Percentiles rank a stretch among this genome's conserved stretches.
Conservation (phyloP, 2,329 filamentous ascomycete species). For the Amylocarpus encephaloides region DNA sequence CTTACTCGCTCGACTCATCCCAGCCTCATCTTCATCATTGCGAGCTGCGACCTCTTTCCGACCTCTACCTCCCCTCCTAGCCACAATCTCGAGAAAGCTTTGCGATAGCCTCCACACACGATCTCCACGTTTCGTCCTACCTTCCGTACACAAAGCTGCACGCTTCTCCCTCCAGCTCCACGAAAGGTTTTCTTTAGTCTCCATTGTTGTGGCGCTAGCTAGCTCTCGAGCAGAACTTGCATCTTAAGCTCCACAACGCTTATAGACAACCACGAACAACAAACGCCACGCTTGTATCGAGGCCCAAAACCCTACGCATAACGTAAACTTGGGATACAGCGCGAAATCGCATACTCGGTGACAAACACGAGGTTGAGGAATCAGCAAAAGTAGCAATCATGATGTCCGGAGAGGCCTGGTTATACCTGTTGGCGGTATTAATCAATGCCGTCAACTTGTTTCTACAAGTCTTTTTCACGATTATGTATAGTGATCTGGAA, state of each 20-base stretch:
- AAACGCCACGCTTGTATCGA: background rate
- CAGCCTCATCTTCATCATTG: conserved; percentile 25
- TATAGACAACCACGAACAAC: background rate
- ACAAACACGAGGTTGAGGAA: background rate
- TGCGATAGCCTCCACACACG: conserved; percentile 14
- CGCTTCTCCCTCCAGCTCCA: background rate
- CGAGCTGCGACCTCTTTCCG: conserved; percentile 4
- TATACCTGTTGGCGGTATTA: conserved; percentile 94
- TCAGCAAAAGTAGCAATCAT: conserved; percentile 31
- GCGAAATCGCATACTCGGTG: background rate
- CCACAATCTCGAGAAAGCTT: conserved; percentile 1
- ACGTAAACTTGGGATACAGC: background rate
- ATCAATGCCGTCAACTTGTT: conserved; percentile 99
- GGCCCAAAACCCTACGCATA: background rate
- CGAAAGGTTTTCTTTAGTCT: background rate
- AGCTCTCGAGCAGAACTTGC: background rate
- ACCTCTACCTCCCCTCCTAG: conserved; percentile 13
- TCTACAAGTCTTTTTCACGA: conserved; percentile 99
- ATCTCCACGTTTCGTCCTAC: background rate
- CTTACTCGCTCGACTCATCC: background rate
- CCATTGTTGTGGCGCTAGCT: background rate
- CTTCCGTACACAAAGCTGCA: background rate
- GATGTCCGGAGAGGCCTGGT: conserved; percentile 98
- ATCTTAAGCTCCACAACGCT: background rate
- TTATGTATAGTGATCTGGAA: conserved; percentile 99